Evolutionary conservation across 2,329 filamentous ascomycete genomes (phyloP).

Genomic region (Nemania abortiva): DNA sequence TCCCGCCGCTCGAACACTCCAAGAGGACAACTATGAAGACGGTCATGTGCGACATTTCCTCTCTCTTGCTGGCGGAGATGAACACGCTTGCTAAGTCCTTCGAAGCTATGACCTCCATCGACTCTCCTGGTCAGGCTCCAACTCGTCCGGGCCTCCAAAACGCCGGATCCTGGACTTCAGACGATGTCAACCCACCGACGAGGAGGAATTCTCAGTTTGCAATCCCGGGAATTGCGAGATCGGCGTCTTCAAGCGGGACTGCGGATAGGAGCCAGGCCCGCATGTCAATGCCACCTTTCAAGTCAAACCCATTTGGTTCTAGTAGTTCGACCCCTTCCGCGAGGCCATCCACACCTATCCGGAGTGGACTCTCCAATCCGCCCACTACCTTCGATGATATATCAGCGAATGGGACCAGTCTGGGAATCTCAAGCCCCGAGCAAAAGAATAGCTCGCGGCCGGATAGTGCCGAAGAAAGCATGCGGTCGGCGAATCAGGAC

Average conservation of each 20-base stretch:
- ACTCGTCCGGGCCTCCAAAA: constrained; percentile 57
- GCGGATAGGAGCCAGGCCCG: constrained; percentile 73
- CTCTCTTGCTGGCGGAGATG: constrained; percentile 79
- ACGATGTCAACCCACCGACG: constrained; percentile 55
- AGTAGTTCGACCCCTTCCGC: constrained; percentile 59
- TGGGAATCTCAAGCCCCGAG: constrained; percentile 58
- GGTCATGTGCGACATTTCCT: constrained; percentile 82
- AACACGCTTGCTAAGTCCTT: constrained; percentile 78
- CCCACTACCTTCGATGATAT: constrained; percentile 64
- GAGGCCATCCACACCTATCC: constrained; percentile 64
- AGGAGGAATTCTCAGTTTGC: constrained; percentile 70
- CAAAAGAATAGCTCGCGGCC: constrained; percentile 52
- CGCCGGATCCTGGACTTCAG: constrained; percentile 55
- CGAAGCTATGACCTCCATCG: constrained; percentile 79
- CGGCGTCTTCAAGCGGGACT: constrained; percentile 65
- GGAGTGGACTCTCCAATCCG: constrained; percentile 62
- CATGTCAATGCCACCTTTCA: constrained; percentile 82
- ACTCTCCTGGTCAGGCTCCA: constrained; percentile 74
- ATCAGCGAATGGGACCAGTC: constrained; percentile 50
- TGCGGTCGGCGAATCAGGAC: constrained; percentile 65
- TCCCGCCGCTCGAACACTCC: constrained; percentile 76
- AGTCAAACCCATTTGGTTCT: constrained; percentile 58
- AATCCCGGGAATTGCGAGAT: constrained; percentile 61
- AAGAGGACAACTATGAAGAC: constrained; percentile 85
- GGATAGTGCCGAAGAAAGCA: constrained; percentile 57